Percentiles rank a stretch among this genome's conserved stretches.
These are phyloP conservation scores for Schwanniomyces occidentalis DNA, from an alignment of 805 yeast species.

Conservation along the genomic window DNA sequence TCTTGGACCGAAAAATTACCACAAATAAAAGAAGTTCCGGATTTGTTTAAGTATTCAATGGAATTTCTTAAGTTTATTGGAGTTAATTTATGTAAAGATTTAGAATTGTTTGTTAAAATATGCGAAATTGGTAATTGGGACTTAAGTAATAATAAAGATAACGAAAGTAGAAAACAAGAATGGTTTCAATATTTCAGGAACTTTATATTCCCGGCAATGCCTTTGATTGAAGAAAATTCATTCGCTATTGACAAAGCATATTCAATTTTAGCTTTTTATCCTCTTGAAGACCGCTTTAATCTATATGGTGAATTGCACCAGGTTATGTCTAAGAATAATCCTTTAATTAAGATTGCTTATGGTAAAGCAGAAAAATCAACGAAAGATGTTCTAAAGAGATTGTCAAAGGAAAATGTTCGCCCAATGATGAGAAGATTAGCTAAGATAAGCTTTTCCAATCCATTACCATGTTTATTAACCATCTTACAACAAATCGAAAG, in stretches of 20 bases:
- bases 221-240: slow-evolving; percentile 55
- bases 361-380: slow-evolving; percentile 76
- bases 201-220: slow-evolving; percentile 63
- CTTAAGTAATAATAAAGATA: slow-evolving; percentile 20
- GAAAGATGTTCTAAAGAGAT: slow-evolving; percentile 71
- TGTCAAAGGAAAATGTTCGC: slow-evolving; percentile 76
- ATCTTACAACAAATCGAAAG: slow-evolving; percentile 83
- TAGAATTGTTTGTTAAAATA: slow-evolving; percentile 53
- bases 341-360: slow-evolving; percentile 57
- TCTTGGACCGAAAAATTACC: slow-evolving; percentile 51
- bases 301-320: slow-evolving; percentile 77
- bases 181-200: slow-evolving; percentile 67
- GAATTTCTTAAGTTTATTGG: slow-evolving; percentile 57
- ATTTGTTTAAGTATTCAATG: slow-evolving; percentile 48
- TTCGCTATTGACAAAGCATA: slow-evolving; percentile 62
- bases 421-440: slow-evolving; percentile 74
- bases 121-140: slow-evolving; percentile 57
- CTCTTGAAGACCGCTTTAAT: slow-evolving; percentile 66
- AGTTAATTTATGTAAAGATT: slow-evolving; percentile 49
- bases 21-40: slow-evolving; percentile 35
- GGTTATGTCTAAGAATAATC: slow-evolving; percentile 54
- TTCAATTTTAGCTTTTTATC: slow-evolving; percentile 50
- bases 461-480: slow-evolving; percentile 71
- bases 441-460: slow-evolving; percentile 71
- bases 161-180: slow-evolving; percentile 12